Conservation (phyloP, 805 yeast genomes). For the Kazachstania bromeliacearum region DNA sequence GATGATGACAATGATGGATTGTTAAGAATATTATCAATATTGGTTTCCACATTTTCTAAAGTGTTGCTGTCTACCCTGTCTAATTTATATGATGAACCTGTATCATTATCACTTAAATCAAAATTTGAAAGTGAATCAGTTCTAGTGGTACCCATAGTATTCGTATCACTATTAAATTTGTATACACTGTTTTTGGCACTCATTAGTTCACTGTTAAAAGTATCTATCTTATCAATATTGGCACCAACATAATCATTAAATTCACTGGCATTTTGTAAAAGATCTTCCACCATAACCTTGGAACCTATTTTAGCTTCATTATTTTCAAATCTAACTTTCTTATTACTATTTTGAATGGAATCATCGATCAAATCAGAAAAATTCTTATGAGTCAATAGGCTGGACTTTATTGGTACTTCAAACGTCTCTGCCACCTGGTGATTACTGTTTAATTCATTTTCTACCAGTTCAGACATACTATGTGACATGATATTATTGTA, state of each 20-base stretch:
- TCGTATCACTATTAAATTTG: constrained; percentile 11
- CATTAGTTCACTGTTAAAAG: constrained; percentile 8
- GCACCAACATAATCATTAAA: constrained; percentile 14
- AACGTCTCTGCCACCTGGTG: background rate
- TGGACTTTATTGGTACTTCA: constrained; percentile 22
- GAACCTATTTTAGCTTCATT: constrained; percentile 1
- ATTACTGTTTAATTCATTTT: constrained; percentile 5
- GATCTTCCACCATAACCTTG: constrained; percentile 22
- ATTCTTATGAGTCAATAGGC: constrained; percentile 12
- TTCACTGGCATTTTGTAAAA: constrained; percentile 18
- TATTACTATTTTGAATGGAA: constrained; percentile 3
- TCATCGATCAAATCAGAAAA: constrained; percentile 17
- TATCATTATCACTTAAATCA: constrained; percentile 21
- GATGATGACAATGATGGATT: constrained; percentile 3
- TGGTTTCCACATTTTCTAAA: constrained; percentile 3
- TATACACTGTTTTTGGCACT: constrained; percentile 5
- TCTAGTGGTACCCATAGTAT: constrained; percentile 12
- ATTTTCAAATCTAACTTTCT: constrained; percentile 12
- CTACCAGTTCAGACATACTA: constrained; percentile 10
- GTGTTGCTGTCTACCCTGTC: constrained; percentile 3
- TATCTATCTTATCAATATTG: constrained; percentile 12
- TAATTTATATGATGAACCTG: constrained; percentile 8
- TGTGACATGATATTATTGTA: constrained; percentile 4
- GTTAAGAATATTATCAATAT: constrained; percentile 4
- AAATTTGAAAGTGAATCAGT: constrained; percentile 26